Percentiles rank a stretch among this genome's conserved stretches.
phyloP scores from a whole-genome alignment of 306 rosid genomes.

The Castanea sativa region DNA sequence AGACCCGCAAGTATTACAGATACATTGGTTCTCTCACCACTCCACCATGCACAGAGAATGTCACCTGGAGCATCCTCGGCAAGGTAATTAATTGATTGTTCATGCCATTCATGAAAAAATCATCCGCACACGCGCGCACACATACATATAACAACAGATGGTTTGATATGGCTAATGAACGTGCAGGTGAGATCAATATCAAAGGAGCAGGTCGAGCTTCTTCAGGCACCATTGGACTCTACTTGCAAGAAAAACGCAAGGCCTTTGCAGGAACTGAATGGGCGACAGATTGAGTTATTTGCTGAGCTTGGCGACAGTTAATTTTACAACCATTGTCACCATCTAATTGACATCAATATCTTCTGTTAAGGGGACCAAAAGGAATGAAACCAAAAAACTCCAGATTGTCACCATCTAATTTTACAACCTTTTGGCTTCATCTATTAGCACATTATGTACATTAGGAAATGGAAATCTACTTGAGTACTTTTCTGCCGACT shows the following conservation, averaged over 20 bases:
- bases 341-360: no score
- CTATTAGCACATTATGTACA: no score
- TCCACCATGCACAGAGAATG: constrained; percentile 80
- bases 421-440: no score
- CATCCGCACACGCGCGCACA: no score
- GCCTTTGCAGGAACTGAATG: constrained; percentile 68
- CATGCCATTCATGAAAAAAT: not conserved
- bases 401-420: no score
- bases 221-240: constrained; percentile 52
- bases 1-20: constrained; percentile 51
- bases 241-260: constrained; percentile 57
- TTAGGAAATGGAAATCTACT: no score
- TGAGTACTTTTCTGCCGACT: no score
- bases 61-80: constrained; percentile 69
- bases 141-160: no score
- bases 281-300: constrained; percentile 47
- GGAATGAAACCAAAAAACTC: not conserved
- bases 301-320: constrained; percentile 6
- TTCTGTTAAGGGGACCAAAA: no score
- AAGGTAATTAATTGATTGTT: constrained; percentile 36
- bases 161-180: not conserved
- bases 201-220: constrained; percentile 44
- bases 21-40: constrained; percentile 80
- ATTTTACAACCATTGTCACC: not conserved
- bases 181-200: constrained; percentile 65